Evolutionary conservation across 1,139 yeast genomes (phyloP).

Genomic region (Geotrichum fermentans): DNA sequence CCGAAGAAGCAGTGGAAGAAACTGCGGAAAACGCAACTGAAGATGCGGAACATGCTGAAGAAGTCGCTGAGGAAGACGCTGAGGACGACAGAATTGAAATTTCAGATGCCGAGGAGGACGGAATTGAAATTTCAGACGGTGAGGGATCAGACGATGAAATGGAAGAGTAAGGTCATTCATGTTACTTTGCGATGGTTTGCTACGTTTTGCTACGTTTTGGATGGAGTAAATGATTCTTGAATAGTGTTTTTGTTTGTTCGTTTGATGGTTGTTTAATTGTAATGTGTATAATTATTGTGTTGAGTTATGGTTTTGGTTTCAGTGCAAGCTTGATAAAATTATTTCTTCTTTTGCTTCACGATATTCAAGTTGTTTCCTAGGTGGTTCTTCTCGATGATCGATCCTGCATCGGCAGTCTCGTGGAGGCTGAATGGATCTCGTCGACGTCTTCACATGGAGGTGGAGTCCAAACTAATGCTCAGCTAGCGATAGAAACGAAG

Average conservation of each 20-base stretch:
- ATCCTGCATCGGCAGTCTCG: no score
- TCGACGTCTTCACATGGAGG: no score
- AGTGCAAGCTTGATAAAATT: no score
- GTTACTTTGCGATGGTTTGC: not conserved
- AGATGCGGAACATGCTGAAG: conserved; percentile 11
- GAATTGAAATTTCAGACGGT: not conserved
- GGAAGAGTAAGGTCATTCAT: not conserved
- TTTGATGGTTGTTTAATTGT: not conserved
- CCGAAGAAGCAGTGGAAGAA: conserved; percentile 11
- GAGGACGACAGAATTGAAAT: conserved; percentile 10
- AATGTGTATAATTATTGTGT: not conserved
- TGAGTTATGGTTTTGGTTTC: no score
- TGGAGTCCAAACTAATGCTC: no score
- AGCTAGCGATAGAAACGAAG: no score
- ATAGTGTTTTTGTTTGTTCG: not conserved
- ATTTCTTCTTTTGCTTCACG: no score
- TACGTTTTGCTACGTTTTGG: no score
- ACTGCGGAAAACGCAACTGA: conserved; percentile 3
- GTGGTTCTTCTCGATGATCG: no score
- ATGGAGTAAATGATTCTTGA: no score
- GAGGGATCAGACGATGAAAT: not conserved
- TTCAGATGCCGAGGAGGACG: not conserved
- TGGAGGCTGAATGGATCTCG: no score
- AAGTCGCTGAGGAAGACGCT: conserved; percentile 21
- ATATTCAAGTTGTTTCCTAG: no score